A percentile compares a stretch with the other conserved stretches of the same genome.
Evolutionary conservation across 192 early-diverging fungal genomes (phyloP).

Genomic region (Funneliformis mosseae): DNA sequence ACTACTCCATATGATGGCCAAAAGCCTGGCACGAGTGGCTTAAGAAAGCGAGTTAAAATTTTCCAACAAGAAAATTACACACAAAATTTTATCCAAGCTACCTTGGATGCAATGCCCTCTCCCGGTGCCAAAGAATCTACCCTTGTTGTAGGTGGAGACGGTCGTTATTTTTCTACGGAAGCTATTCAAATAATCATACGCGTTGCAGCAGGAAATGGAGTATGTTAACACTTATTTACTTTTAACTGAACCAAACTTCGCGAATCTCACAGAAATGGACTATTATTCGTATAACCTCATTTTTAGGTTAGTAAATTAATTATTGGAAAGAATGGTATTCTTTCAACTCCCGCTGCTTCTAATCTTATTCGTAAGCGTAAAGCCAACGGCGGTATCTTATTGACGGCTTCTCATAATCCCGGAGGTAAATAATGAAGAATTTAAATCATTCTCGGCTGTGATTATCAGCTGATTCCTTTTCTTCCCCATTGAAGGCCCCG

Average conservation of each 20-base stretch:
- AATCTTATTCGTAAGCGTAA: slow-evolving; percentile 86
- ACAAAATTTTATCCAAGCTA: slow-evolving; percentile 96
- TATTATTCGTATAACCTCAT: too few species aligned
- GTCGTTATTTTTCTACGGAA: slow-evolving; percentile 85
- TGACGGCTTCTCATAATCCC: slow-evolving; percentile 99
- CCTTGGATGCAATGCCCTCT: slow-evolving; percentile 78
- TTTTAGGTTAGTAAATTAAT: slow-evolving; percentile 80
- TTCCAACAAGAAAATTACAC: slow-evolving; percentile 96
- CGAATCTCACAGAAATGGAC: background rate
- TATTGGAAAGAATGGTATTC: slow-evolving; percentile 88
- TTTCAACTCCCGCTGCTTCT: slow-evolving; percentile 95
- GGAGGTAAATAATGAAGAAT: slow-evolving; percentile 59
- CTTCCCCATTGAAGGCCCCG: slow-evolving; percentile 58
- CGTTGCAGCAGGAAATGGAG: slow-evolving; percentile 81
- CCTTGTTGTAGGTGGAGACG: slow-evolving; percentile 95
- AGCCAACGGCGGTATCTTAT: slow-evolving; percentile 92
- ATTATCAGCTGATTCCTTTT: background rate
- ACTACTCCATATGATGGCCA: slow-evolving; percentile 48
- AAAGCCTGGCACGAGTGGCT: slow-evolving; percentile 96
- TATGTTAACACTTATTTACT: slow-evolving; percentile 41
- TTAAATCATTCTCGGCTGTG: background rate
- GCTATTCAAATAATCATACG: slow-evolving; percentile 88
- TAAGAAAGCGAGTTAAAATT: slow-evolving; percentile 93
- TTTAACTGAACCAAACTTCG: background rate
- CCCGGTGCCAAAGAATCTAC: slow-evolving; percentile 74